phyloP scores from a whole-genome alignment of 116 monocot genomes.

The Trichopus zeylanicus region DNA sequence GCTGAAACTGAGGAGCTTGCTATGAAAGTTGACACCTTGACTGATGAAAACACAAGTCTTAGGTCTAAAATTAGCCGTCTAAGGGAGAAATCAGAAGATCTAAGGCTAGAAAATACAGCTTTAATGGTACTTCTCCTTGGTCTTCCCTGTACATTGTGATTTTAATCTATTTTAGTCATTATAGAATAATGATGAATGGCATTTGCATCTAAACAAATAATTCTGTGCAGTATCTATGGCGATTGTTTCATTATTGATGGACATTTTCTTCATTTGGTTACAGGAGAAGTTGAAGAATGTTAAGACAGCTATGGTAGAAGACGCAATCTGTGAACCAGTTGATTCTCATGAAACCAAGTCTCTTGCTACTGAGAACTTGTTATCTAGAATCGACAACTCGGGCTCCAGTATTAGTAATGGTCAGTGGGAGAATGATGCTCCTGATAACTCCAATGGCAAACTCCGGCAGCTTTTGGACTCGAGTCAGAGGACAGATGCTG shows the following conservation, averaged over 20 bases:
- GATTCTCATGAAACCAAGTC: background rate
- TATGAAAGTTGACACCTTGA: conserved; percentile 23
- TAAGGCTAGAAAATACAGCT: conserved; percentile 28
- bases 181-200: too few relatives aligned
- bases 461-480: conserved; percentile 28
- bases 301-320: conserved; percentile 1
- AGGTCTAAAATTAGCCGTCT: conserved; percentile 26
- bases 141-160: too few relatives aligned
- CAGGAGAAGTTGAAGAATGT: conserved; percentile 27
- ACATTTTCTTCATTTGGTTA: too few relatives aligned
- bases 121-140: conserved; percentile 33
- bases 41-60: conserved; percentile 21
- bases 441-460: conserved; percentile 9
- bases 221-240: too few relatives aligned
- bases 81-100: conserved; percentile 26
- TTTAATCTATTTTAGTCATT: background rate
- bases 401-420: background rate
- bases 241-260: too few relatives aligned
- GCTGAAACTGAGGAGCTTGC: conserved; percentile 49
- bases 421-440: background rate
- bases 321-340: background rate
- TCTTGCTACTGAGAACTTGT: conserved; percentile 23
- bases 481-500: conserved; percentile 12
- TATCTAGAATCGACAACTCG: conserved; percentile 24
- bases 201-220: too few relatives aligned